These are phyloP conservation scores for Pestalotiopsis sp. DNA, from an alignment of 2,329 filamentous ascomycete genomes.

Conservation along the genomic window DNA sequence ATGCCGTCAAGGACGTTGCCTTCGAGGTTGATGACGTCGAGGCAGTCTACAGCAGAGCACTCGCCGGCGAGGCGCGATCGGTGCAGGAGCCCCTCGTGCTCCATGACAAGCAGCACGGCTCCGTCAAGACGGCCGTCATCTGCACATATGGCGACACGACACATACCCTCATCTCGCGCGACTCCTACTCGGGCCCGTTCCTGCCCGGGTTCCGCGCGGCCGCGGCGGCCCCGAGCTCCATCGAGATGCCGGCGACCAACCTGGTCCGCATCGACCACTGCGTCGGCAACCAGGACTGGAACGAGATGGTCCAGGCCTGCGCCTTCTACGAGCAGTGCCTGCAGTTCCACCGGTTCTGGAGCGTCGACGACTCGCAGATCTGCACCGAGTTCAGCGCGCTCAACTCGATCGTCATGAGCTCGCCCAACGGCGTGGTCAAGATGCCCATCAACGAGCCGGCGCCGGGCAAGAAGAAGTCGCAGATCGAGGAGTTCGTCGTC, in stretches of 20 bases:
- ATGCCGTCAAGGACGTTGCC: constrained; percentile 92
- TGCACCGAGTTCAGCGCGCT: constrained; percentile 91
- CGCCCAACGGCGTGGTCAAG: constrained; percentile 83
- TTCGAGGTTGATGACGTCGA: constrained; percentile 92
- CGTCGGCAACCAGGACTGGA: constrained; percentile 96
- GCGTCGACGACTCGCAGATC: constrained; percentile 90
- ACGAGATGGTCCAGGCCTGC: constrained; percentile 74
- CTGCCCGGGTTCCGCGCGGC: constrained; percentile 77
- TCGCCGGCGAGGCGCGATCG: constrained; percentile 64
- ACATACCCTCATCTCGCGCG: constrained; percentile 83
- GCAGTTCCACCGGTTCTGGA: constrained; percentile 97
- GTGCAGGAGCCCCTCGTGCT: constrained; percentile 62
- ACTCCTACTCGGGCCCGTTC: constrained; percentile 73
- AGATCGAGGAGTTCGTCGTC: constrained; percentile 91
- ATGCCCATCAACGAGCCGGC: constrained; percentile 99
- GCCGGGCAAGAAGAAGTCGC: constrained; percentile 83
- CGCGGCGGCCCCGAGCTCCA: constrained; percentile 38
- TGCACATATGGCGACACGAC: constrained; percentile 94
- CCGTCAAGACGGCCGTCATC: constrained; percentile 77
- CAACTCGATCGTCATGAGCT: constrained; percentile 88
- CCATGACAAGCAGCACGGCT: constrained; percentile 63
- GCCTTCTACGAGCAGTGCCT: constrained; percentile 84
- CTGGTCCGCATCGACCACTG: constrained; percentile 90
- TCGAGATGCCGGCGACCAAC: constrained; percentile 62
- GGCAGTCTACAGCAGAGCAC: constrained; percentile 75